Base-by-base conservation (phyloP, 2,329 filamentous ascomycete genomes). In the Pezicula neosporulosa region DNA sequence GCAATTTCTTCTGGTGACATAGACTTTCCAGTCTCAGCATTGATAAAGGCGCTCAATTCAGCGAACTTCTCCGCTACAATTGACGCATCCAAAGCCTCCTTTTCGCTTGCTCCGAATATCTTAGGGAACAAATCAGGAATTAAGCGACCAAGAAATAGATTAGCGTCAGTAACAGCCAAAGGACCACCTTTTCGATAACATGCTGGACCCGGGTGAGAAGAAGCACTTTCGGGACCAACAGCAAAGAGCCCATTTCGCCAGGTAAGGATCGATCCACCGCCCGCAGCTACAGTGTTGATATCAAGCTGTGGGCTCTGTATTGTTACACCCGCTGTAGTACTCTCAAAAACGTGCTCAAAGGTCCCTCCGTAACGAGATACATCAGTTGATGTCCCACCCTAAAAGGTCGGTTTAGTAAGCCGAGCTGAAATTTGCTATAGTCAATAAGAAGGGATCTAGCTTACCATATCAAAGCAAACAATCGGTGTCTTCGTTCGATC, bases 171-270 rank as follows among this genome's bases (percentile, higher is more conserved):
- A 18, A 96, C 90, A 0, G 91, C 92, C 4, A 93, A 77, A 2
- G 91, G 91, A 0, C 91, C 91, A 0, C 87, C 89, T 67, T 96
- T 96, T 19, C 90, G 81, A 68, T 96, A 96, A 60, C 91, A 96
- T 1, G 90, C 89, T 9, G 91, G 91, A 0, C 91, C 91, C 0
- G 91, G 91, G 62, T 96, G 89, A 93, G 87, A 65, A 93, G 88
- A 62, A 8, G 57, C 59, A 19, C 47, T 52, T 61, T 85, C 83
- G 0, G 86, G 86, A 0, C 86, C 86, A 5, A 89, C 85, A 0
- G 83, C 79, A 24, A 89, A 84, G 0, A 90, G 72, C 0, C 86
- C 86, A 48, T 89, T 89, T 44, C 78, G 77, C 72, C 82, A 88
- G 56, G 83, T 81, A 0, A 90, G 70, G 13, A 76, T 74, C 0